These are phyloP conservation scores for Omphalotus guepiniiformis DNA, from an alignment of 768 basidiomycete species.

Conservation along the genomic window DNA sequence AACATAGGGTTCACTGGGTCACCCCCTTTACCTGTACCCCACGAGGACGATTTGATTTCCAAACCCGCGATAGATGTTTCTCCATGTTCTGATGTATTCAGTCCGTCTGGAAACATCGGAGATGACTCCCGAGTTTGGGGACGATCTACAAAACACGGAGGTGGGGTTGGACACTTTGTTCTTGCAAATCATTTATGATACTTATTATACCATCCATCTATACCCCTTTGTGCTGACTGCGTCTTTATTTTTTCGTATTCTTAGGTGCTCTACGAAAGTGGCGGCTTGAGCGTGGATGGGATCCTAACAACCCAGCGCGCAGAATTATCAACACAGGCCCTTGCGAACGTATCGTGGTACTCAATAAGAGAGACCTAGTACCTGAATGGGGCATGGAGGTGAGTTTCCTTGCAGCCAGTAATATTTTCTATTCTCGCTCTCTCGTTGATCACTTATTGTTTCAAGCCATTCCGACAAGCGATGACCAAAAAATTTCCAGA, in stretches of 20 bases:
- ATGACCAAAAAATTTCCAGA: slow-evolving; percentile 70
- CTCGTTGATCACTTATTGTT: slow-evolving; percentile 12
- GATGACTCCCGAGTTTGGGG: not conserved
- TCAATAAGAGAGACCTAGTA: slow-evolving; percentile 92
- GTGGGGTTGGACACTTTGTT: no score
- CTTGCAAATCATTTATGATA: no score
- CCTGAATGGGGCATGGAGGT: slow-evolving; percentile 88
- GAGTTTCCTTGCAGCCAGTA: slow-evolving; percentile 7
- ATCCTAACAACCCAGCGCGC: slow-evolving; percentile 35
- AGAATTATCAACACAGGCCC: slow-evolving; percentile 37
- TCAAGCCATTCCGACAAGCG: slow-evolving; percentile 68
- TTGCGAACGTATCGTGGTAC: slow-evolving; percentile 84
- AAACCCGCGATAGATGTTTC: not conserved
- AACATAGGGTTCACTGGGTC: no score
- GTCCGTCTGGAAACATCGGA: not conserved
- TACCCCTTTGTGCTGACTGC: not conserved
- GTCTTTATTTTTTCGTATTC: slow-evolving; percentile 7
- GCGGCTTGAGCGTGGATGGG: slow-evolving; percentile 64
- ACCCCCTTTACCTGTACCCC: not conserved
- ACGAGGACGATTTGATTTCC: not conserved
- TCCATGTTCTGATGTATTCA: not conserved
- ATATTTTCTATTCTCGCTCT: not conserved
- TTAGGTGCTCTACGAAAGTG: slow-evolving; percentile 64
- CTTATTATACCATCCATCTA: slow-evolving; percentile 3
- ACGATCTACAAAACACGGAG: no score